phyloP scores from a whole-genome alignment of 164 flowering plant species.

The Umbilicus rupestris region DNA sequence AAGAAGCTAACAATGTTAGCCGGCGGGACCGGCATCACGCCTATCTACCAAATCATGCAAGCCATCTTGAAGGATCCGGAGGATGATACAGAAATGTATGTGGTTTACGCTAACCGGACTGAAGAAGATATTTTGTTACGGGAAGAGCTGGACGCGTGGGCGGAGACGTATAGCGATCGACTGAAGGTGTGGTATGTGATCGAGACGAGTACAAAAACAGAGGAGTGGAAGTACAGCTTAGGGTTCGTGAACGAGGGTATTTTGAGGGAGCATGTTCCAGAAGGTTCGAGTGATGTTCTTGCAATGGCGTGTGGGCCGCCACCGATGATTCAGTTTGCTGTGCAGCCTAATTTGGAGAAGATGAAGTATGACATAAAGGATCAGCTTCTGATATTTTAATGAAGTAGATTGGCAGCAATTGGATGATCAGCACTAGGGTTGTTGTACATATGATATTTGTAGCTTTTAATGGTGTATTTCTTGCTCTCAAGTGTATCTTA shows the following conservation, averaged over 20 bases:
- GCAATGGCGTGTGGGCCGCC: conserved; percentile 91
- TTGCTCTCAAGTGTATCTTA: neutral
- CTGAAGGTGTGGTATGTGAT: conserved; percentile 92
- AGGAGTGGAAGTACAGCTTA: conserved; percentile 72
- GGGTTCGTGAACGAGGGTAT: conserved; percentile 61
- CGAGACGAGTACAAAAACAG: conserved; percentile 21
- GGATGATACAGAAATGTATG: conserved; percentile 77
- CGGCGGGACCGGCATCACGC: conserved; percentile 96
- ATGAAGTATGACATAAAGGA: conserved; percentile 68
- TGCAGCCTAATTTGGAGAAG: conserved; percentile 85
- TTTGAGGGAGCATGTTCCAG: conserved; percentile 64
- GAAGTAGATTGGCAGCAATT: neutral
- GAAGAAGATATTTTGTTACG: conserved; percentile 80
- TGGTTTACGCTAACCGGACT: conserved; percentile 80
- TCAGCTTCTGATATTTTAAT: conserved; percentile 51
- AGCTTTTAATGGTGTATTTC: neutral
- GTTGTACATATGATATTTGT: neutral
- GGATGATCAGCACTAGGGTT: neutral
- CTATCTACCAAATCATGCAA: conserved; percentile 81
- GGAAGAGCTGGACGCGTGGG: conserved; percentile 80
- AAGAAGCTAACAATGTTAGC: conserved; percentile 76
- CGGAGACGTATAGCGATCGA: conserved; percentile 27
- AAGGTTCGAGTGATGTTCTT: conserved; percentile 32
- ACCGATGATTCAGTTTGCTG: conserved; percentile 82
- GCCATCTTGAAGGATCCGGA: conserved; percentile 74